Conservation (phyloP, 2,329 filamentous ascomycete genomes). For the Ascomycota sp. region DNA sequence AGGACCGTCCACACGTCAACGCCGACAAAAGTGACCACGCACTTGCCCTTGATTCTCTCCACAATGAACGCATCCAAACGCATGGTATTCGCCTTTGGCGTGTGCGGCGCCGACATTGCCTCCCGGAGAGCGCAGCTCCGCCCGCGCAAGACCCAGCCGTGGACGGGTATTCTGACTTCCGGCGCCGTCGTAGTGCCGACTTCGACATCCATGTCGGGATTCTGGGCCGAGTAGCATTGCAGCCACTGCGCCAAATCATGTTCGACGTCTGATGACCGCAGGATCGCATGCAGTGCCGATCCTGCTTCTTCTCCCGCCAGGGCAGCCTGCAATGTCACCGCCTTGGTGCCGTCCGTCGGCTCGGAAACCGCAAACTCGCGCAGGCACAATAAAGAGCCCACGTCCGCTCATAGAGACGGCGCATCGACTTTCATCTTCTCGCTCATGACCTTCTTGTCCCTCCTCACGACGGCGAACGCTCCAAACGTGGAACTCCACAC, state of each 20-base stretch:
- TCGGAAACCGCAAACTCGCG: slow-evolving; percentile 29
- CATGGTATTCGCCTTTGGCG: slow-evolving; percentile 2
- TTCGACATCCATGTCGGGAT: slow-evolving; percentile 20
- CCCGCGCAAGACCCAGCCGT: slow-evolving; percentile 57
- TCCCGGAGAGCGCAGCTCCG: slow-evolving; percentile 48
- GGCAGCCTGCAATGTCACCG: slow-evolving; percentile 15
- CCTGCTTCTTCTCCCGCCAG: slow-evolving; percentile 23
- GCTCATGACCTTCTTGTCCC: slow-evolving; percentile 61
- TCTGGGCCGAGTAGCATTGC: slow-evolving; percentile 14
- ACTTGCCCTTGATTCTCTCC: slow-evolving; percentile 22
- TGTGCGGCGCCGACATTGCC: slow-evolving; percentile 34
- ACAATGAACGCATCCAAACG: slow-evolving; percentile 11
- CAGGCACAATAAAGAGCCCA: slow-evolving; percentile 48
- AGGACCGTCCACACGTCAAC: slow-evolving; percentile 59
- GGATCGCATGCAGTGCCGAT: slow-evolving; percentile 25
- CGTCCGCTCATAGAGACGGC: slow-evolving; percentile 51
- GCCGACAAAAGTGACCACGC: slow-evolving; percentile 39
- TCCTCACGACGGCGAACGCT: slow-evolving; percentile 68
- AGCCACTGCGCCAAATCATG: slow-evolving; percentile 33
- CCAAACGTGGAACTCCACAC: slow-evolving; percentile 79
- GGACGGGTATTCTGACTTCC: slow-evolving; percentile 52
- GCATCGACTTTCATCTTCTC: slow-evolving; percentile 43
- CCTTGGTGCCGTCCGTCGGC: slow-evolving; percentile 8
- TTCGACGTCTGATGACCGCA: slow-evolving; percentile 44
- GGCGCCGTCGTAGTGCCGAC: slow-evolving; percentile 38